These are phyloP conservation scores for Gymnopilus junonius DNA, from an alignment of 768 basidiomycete genomes.

Conservation along the genomic window DNA sequence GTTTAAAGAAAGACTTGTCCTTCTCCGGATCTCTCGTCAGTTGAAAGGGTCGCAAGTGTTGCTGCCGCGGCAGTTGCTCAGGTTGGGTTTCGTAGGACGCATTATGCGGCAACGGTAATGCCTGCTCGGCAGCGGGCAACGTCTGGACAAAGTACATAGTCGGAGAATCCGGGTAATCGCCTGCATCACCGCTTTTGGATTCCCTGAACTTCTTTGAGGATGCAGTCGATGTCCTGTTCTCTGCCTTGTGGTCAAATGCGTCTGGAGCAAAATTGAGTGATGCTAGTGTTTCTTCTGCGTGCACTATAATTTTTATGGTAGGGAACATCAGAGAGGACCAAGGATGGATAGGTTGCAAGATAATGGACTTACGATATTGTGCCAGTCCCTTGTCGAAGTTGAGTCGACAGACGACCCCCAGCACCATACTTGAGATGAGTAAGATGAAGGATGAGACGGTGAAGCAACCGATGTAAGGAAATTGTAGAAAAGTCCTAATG, in stretches of 20 bases:
- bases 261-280: slow-evolving; percentile 42
- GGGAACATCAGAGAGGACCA: neutral
- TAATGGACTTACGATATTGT: slow-evolving; percentile 51
- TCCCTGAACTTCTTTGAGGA: slow-evolving; percentile 5
- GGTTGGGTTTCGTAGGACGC: neutral
- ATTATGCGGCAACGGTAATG: neutral
- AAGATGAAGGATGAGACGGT: slow-evolving; percentile 49
- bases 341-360: neutral
- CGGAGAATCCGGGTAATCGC: slow-evolving; percentile 8
- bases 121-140: neutral
- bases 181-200: slow-evolving; percentile 2
- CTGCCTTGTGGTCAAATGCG: slow-evolving; percentile 36
- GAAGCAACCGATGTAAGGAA: slow-evolving; percentile 53
- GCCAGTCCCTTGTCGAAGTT: slow-evolving; percentile 61
- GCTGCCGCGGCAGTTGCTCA: neutral
- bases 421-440: slow-evolving; percentile 42
- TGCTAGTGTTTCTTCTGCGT: slow-evolving; percentile 43
- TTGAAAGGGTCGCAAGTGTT: neutral
- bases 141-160: slow-evolving; percentile 15
- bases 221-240: neutral
- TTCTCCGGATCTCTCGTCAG: neutral
- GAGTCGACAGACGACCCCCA: slow-evolving; percentile 52
- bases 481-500: slow-evolving; percentile 48
- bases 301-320: slow-evolving; percentile 30
- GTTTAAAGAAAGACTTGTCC: slow-evolving; percentile 14